Evolutionary conservation across 202 grass and related monocot species (phyloP).

Genomic region (Panicum hallii): DNA sequence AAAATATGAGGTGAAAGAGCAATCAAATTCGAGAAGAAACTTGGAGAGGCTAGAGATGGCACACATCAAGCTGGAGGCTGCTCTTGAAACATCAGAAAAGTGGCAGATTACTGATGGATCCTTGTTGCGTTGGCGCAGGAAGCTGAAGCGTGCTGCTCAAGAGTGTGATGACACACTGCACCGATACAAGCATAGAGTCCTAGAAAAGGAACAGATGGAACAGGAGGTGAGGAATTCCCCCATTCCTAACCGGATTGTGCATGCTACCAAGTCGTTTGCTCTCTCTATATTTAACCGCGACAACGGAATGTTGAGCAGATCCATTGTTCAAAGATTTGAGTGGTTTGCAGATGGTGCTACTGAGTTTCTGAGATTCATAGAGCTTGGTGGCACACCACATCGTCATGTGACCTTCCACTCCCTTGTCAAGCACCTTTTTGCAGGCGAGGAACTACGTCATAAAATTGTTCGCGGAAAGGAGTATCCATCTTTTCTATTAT

Average conservation of each 20-base stretch:
- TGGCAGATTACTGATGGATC: neutral
- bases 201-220: neutral
- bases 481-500: neutral
- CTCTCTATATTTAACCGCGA: neutral
- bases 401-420: neutral
- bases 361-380: constrained; percentile 8
- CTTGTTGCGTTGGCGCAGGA: neutral
- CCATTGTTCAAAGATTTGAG: neutral
- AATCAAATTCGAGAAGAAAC: neutral
- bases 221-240: neutral
- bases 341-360: too few species aligned
- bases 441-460: neutral
- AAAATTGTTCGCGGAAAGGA: neutral
- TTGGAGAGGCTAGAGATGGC: constrained; percentile 22
- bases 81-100: neutral
- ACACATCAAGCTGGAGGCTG: constrained; percentile 1
- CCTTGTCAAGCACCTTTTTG: neutral
- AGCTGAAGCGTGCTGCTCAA: neutral
- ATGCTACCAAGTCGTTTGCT: constrained; percentile 10
- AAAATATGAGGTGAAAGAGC: neutral
- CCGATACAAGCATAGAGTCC: neutral
- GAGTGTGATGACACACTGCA: neutral
- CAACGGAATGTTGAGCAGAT: neutral
- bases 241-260: neutral
- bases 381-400: neutral